phyloP scores from a whole-genome alignment of 164 flowering plant genomes.

The Liquidambar formosana region DNA sequence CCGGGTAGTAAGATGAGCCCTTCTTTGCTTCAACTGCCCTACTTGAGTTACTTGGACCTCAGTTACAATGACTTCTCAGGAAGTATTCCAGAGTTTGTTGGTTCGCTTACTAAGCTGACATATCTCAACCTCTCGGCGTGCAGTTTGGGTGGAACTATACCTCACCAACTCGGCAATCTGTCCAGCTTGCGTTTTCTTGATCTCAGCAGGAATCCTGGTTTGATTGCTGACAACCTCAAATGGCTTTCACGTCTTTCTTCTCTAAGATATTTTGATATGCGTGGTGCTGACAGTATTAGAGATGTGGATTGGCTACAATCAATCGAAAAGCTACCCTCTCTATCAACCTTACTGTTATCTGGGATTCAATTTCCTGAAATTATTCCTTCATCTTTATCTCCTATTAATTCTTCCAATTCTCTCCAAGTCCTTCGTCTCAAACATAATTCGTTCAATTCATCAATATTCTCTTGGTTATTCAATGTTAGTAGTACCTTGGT shows the following conservation, averaged over 20 bases:
- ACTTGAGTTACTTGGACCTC: too few species aligned
- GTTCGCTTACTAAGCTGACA: too few species aligned
- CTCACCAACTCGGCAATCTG: conserved; percentile 3
- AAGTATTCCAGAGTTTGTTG: too few species aligned
- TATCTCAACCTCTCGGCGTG: not conserved
- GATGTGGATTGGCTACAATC: not conserved
- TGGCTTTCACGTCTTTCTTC: conserved; percentile 23
- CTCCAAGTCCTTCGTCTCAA: conserved; percentile 10
- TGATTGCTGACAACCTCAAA: not conserved
- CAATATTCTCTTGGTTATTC: not conserved
- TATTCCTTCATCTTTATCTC: not conserved
- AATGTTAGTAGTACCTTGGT: not conserved
- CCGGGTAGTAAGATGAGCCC: too few species aligned
- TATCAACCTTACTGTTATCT: conserved; percentile 9
- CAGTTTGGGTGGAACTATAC: not conserved
- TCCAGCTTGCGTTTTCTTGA: not conserved
- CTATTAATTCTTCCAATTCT: not conserved
- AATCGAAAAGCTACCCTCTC: conserved; percentile 16
- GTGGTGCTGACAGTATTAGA: not conserved
- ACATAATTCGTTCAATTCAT: not conserved
- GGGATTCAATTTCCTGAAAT: conserved; percentile 3
- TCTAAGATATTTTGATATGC: conserved; percentile 19
- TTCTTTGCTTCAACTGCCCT: too few species aligned
- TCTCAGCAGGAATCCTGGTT: too few species aligned
- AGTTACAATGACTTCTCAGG: too few species aligned